Base-by-base conservation (phyloP, 768 basidiomycete genomes). In the Imleria badia region DNA sequence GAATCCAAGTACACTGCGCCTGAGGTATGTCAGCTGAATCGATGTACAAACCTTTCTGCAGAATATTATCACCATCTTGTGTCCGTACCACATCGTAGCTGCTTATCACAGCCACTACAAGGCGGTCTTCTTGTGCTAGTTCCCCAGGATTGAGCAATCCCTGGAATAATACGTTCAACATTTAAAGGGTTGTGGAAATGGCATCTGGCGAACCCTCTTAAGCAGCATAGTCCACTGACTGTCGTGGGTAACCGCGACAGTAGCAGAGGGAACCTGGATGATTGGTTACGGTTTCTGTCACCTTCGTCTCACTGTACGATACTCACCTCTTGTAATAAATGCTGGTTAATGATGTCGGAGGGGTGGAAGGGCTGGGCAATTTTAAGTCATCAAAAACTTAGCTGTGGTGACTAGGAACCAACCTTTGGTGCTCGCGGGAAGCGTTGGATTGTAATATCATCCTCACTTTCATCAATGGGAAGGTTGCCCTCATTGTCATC, bases 181-280 rank as follows among this genome's bases (percentile, higher is more conserved):
- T 20, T 11, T n/a, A 6, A 12, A 20, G 10, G 8, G 2, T 12
- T 17, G n/a, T n/a, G n/a, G n/a, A n/a, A n/a, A n/a, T 12, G 17
- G 29, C 20, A 20, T 26, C 9, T 11, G 22, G 41, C 45, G 17
- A 42, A 61, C 59, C 13, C 29, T 26, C 6, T 49, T 29, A 22
- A 57, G 40, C 35, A 61, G 33, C 9, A 20, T 31, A 26, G 4
- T 29, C 62, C 61, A 65, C 40, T 42, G 46, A 17, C 29, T 15
- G 30, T 61, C 54, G 23, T 57, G 52, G 20, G 54, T 56, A 23
- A 59, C 34, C 11, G 56, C 46, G 17, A 61, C 23, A 12, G 31
- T 31, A 13, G 60, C 48, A 31, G 44, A 57, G 30, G 55, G 39
- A 20, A n/a, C 22, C 60, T 61, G 30, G 2, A 30, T 29, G 14